These are phyloP conservation scores for Phytophthora pistaciae DNA, from an alignment of 352 stramenopile genomes.

Conservation along the genomic window DNA sequence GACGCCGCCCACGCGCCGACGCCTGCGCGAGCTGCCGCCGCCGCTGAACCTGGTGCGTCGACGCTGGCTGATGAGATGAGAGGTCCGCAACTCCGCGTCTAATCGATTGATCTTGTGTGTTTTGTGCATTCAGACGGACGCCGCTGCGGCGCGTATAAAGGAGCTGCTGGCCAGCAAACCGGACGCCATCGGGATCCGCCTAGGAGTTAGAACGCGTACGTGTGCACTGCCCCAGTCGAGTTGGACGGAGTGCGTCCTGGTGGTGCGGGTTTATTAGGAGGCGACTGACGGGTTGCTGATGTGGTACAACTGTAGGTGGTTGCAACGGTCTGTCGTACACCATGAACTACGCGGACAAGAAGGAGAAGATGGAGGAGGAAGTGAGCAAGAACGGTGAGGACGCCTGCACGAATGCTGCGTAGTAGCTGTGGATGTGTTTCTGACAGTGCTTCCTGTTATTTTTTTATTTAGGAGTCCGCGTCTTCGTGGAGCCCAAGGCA, in stretches of 20 bases:
- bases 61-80: conserved; percentile 6
- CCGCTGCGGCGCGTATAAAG: conserved; percentile 88
- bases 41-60: conserved; percentile 77
- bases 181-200: conserved; percentile 94
- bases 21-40: conserved; percentile 72
- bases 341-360: conserved; percentile 98
- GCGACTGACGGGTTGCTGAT: conserved; percentile 3
- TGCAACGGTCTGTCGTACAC: conserved; percentile 99
- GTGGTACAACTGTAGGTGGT: conserved; percentile 70
- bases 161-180: conserved; percentile 87
- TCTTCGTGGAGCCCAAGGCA: conserved; percentile 99
- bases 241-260: not conserved
- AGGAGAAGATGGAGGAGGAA: conserved; percentile 95
- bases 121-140: conserved; percentile 73
- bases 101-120: not conserved
- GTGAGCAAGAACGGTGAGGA: conserved; percentile 87
- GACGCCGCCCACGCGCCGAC: conserved; percentile 53
- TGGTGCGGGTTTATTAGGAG: conserved; percentile 6
- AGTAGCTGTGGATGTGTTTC: not conserved
- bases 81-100: not conserved
- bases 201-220: conserved; percentile 95
- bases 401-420: conserved; percentile 3
- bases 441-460: conserved; percentile 12
- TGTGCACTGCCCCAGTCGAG: conserved; percentile 8
- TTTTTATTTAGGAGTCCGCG: conserved; percentile 82